Evolutionary conservation across 352 stramenopile species (phyloP).

Genomic region (Thraustochytrium sp.): DNA sequence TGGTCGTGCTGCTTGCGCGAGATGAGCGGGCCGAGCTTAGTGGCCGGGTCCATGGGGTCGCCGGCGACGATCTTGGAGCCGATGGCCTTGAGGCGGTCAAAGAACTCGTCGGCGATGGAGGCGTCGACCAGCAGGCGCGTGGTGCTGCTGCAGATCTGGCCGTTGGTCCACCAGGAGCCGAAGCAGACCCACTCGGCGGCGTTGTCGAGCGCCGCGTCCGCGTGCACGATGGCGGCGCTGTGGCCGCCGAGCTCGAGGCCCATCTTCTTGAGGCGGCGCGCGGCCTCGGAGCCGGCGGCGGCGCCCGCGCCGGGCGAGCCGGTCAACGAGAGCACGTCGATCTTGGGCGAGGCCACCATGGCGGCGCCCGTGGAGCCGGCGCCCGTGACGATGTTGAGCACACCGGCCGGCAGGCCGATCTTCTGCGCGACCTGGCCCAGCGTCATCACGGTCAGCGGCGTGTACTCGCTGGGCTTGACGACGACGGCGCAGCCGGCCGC

Average conservation of each 20-base stretch:
- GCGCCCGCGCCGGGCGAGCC: constrained; percentile 73
- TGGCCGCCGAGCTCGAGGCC: constrained; percentile 85
- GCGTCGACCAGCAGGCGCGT: constrained; percentile 78
- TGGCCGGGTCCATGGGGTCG: constrained; percentile 67
- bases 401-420: constrained; percentile 1
- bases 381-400: constrained; percentile 35
- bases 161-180: constrained; percentile 73
- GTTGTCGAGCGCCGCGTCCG: constrained; percentile 66
- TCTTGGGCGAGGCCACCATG: constrained; percentile 57
- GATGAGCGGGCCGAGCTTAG: constrained; percentile 78
- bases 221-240: constrained; percentile 81
- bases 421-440: constrained; percentile 58
- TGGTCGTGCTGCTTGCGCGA: constrained; percentile 66
- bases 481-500: constrained; percentile 70
- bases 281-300: constrained; percentile 66
- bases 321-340: constrained; percentile 83
- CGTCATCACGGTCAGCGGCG: constrained; percentile 65
- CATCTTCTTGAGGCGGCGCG: constrained; percentile 67
- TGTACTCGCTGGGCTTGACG: constrained; percentile 74
- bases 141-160: constrained; percentile 79
- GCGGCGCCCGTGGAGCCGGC: not conserved
- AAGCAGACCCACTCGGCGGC: constrained; percentile 72
- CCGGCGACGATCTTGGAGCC: constrained; percentile 68
- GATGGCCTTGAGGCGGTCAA: constrained; percentile 65
- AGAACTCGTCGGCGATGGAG: constrained; percentile 68